Conservation (phyloP, 164 flowering plant species). For the Buxus sempervirens region DNA sequence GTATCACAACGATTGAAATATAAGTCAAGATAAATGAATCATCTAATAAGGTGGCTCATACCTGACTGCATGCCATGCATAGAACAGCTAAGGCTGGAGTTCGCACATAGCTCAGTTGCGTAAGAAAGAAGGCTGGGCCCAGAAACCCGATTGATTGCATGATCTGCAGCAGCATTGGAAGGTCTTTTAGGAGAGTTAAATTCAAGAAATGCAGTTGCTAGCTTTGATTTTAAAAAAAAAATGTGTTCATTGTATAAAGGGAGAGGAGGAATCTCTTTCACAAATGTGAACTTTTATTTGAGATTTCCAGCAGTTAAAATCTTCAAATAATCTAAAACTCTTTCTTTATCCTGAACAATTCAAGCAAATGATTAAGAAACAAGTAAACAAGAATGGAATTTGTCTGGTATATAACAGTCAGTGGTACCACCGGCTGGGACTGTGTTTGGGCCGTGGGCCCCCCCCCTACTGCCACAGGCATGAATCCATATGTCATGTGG, state of each 20-base stretch:
- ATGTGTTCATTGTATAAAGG: not conserved
- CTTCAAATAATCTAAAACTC: too few species aligned
- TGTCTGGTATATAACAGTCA: too few species aligned
- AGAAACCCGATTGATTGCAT: slow-evolving; percentile 98
- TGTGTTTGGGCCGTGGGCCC: too few species aligned
- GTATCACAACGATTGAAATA: not conserved
- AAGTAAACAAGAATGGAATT: too few species aligned
- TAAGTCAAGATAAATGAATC: slow-evolving; percentile 4
- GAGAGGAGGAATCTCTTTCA: too few species aligned
- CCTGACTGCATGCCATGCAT: slow-evolving; percentile 99
- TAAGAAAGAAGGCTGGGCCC: slow-evolving; percentile 93
- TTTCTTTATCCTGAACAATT: too few species aligned
- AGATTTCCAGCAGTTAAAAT: too few species aligned
- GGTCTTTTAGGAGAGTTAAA: slow-evolving; percentile 6
- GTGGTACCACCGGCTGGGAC: too few species aligned
- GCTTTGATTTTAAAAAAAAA: not conserved
- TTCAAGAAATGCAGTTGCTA: not conserved
- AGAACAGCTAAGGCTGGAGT: slow-evolving; percentile 93
- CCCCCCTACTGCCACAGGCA: too few species aligned
- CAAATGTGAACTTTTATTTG: too few species aligned
- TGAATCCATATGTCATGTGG: too few species aligned
- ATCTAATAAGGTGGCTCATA: slow-evolving; percentile 19
- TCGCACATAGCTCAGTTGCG: slow-evolving; percentile 72
- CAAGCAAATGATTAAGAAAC: too few species aligned
- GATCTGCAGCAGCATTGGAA: slow-evolving; percentile 59